A percentile compares a stretch with the other conserved stretches of the same genome.
Evolutionary conservation across 2,329 filamentous ascomycete species (phyloP).

Genomic region (Metarhizium sp.): DNA sequence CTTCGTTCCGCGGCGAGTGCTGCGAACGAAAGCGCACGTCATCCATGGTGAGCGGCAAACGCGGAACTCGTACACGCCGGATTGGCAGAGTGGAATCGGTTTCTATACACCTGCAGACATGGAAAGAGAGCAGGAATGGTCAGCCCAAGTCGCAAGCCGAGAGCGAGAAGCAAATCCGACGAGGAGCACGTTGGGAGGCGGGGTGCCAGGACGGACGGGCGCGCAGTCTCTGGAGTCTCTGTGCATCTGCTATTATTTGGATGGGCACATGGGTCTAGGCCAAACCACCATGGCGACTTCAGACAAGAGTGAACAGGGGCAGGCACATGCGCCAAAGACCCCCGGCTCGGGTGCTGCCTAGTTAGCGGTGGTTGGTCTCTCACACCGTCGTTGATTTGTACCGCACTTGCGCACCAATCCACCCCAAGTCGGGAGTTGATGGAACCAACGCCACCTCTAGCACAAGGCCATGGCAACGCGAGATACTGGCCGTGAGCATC

Average conservation of each 20-base stretch:
- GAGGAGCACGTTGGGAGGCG: constrained; percentile 20
- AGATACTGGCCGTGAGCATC: neutral
- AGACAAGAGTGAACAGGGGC: constrained; percentile 1
- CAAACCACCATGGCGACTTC: constrained; percentile 1
- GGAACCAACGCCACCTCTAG: neutral
- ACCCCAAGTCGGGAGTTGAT: neutral
- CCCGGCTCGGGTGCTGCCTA: constrained; percentile 5
- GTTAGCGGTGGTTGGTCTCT: constrained; percentile 6
- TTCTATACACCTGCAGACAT: constrained; percentile 26
- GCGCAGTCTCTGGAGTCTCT: constrained; percentile 2
- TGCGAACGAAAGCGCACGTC: constrained; percentile 71
- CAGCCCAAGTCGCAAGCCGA: constrained; percentile 16
- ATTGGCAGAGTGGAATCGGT: constrained; percentile 23
- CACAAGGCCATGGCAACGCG: neutral
- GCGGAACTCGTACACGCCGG: constrained; percentile 30
- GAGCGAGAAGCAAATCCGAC: constrained; percentile 17
- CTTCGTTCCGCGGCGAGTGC: constrained; percentile 68
- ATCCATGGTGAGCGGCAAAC: constrained; percentile 46
- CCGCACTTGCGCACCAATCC: neutral
- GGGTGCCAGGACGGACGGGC: constrained; percentile 14
- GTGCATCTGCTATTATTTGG: constrained; percentile 5
- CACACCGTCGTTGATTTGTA: constrained; percentile 1
- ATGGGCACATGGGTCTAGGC: constrained; percentile 11
- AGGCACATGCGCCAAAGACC: neutral
- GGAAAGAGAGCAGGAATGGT: constrained; percentile 22